Conservation (phyloP, 2,329 filamentous ascomycete genomes). For the Paracoccidioides brasiliensis region DNA sequence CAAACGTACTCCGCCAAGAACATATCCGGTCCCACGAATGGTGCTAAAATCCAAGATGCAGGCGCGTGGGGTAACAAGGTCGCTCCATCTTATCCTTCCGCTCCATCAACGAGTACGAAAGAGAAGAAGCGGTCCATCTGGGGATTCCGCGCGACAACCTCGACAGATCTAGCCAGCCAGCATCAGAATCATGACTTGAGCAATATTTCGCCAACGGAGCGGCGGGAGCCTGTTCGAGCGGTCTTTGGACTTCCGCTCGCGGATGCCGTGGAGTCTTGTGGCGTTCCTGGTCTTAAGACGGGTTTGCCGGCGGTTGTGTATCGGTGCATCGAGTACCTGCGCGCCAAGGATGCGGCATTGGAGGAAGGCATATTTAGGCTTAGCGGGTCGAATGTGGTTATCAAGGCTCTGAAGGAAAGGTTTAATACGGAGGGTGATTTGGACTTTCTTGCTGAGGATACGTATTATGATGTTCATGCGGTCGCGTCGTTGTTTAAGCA, state of each 20-base stretch:
- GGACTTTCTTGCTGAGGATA: constrained; percentile 63
- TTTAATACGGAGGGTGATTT: constrained; percentile 92
- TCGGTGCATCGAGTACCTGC: constrained; percentile 85
- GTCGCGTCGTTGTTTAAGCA: constrained; percentile 88
- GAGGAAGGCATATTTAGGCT: constrained; percentile 96
- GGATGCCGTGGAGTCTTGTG: constrained; percentile 73
- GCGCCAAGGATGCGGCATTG: constrained; percentile 61
- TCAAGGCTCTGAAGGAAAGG: constrained; percentile 77
- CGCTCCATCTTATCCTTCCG: not conserved
- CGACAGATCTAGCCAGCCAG: constrained; percentile 43
- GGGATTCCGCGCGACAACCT: constrained; percentile 54
- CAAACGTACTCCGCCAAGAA: constrained; percentile 25
- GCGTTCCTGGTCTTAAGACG: constrained; percentile 52
- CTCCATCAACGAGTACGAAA: constrained; percentile 43
- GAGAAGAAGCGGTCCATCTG: constrained; percentile 67
- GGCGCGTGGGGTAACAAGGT: constrained; percentile 75
- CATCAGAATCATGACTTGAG: constrained; percentile 31
- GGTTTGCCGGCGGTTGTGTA: constrained; percentile 86
- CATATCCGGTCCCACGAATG: constrained; percentile 82
- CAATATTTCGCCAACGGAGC: constrained; percentile 31
- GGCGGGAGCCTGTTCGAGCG: constrained; percentile 47
- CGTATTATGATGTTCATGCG: constrained; percentile 90
- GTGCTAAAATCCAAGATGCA: constrained; percentile 67
- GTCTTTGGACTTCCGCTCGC: constrained; percentile 76
- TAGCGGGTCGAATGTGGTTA: constrained; percentile 91